Conservation (phyloP, 2,329 filamentous ascomycete species). For the Nothophaeocryptopus gaeumannii region DNA sequence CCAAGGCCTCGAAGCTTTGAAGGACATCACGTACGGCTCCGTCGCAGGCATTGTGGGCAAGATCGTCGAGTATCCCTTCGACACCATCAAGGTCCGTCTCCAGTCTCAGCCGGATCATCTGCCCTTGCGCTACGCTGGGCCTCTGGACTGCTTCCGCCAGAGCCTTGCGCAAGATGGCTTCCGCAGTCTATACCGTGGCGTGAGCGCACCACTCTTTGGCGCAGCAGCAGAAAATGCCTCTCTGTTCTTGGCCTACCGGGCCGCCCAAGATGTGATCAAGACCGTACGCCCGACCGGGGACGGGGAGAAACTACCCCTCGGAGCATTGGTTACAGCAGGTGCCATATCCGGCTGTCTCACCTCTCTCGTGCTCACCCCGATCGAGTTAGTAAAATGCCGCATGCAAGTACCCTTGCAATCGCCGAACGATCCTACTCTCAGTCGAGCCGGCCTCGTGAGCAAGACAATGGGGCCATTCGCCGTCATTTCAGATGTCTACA, state of each 20-base stretch:
- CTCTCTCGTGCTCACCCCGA: conserved; percentile 85
- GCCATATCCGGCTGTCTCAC: conserved; percentile 86
- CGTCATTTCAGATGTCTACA: conserved; percentile 76
- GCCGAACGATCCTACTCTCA: conserved; percentile 26
- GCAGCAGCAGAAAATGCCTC: conserved; percentile 90
- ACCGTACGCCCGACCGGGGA: conserved; percentile 45
- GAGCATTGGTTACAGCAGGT: conserved; percentile 73
- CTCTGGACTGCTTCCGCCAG: conserved; percentile 89
- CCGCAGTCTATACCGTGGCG: conserved; percentile 80
- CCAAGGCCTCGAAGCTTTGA: conserved; percentile 66
- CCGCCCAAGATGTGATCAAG: conserved; percentile 59
- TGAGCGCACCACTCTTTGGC: conserved; percentile 84
- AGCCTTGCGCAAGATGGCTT: conserved; percentile 78
- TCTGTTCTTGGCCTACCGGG: conserved; percentile 85
- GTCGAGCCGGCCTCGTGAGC: conserved; percentile 11
- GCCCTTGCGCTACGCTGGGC: conserved; percentile 78
- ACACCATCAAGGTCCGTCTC: conserved; percentile 94
- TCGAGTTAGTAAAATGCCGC: conserved; percentile 97
- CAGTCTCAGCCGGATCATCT: conserved; percentile 90
- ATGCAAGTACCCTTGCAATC: conserved; percentile 72
- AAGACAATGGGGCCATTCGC: conserved; percentile 52
- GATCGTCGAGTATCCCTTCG: conserved; percentile 97
- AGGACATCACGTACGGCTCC: conserved; percentile 87
- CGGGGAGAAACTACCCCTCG: conserved; percentile 64
- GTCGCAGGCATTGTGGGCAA: conserved; percentile 89